phyloP scores from a whole-genome alignment of 352 stramenopile species.

The Plasmopara halstedii region DNA sequence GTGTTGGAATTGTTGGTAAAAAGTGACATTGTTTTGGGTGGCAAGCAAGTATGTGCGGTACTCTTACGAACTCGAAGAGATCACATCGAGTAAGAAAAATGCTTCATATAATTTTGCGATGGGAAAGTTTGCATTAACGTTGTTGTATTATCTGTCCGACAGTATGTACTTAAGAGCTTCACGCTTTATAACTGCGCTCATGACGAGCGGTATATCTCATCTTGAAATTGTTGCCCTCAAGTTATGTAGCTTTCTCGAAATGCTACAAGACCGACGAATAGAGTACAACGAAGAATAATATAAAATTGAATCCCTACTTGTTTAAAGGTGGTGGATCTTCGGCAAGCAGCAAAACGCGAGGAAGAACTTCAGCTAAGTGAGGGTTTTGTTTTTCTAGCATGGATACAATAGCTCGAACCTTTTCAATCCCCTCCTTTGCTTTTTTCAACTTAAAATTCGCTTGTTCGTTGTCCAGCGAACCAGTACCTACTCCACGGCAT shows the following conservation, averaged over 20 bases:
- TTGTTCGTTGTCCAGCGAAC: conserved; percentile 40
- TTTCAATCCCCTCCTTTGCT: conserved; percentile 30
- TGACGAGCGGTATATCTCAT: conserved; percentile 15
- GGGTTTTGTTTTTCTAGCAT: conserved; percentile 58
- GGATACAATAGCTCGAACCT: conserved; percentile 53
- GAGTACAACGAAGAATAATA: no score
- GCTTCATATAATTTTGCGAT: background rate
- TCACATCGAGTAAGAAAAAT: conserved; percentile 40
- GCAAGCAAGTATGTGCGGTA: conserved; percentile 15
- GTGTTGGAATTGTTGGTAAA: conserved; percentile 33
- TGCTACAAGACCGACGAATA: conserved; percentile 13
- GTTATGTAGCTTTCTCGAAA: conserved; percentile 27
- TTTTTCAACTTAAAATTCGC: conserved; percentile 47
- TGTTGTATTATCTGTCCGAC: background rate
- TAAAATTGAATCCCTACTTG: background rate
- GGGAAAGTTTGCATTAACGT: conserved; percentile 2
- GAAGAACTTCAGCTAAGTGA: conserved; percentile 79
- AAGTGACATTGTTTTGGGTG: conserved; percentile 3
- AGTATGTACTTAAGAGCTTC: conserved; percentile 45
- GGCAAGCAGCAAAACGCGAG: conserved; percentile 67
- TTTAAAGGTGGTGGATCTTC: conserved; percentile 37
- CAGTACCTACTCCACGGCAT: conserved; percentile 30
- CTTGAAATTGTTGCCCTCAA: conserved; percentile 21
- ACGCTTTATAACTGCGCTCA: conserved; percentile 21
- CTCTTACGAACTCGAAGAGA: conserved; percentile 27